phyloP scores from a whole-genome alignment of 2,329 filamentous ascomycete species.

The Exophiala xenobiotica region DNA sequence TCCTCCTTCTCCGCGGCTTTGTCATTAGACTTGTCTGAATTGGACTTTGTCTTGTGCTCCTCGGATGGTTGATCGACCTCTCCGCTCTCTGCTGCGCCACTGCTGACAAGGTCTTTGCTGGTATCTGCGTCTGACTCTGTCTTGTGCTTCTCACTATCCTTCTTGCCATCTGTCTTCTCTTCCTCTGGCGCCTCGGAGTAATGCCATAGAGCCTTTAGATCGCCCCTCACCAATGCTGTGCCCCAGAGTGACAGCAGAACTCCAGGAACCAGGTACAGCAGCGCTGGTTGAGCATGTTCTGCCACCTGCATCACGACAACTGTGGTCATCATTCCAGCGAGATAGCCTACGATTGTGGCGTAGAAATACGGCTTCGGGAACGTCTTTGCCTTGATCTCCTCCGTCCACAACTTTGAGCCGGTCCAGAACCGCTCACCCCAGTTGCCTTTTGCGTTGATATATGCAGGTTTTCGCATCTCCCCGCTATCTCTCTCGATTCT shows the following conservation, averaged over 20 bases:
- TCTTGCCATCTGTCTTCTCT: slow-evolving; percentile 36
- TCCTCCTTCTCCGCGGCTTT: not conserved
- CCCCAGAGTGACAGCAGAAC: slow-evolving; percentile 74
- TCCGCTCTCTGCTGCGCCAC: not conserved
- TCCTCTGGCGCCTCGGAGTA: slow-evolving; percentile 68
- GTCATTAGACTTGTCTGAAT: not conserved
- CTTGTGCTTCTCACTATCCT: slow-evolving; percentile 18
- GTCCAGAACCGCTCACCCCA: slow-evolving; percentile 89
- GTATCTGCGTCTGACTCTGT: not conserved
- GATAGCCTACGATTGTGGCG: slow-evolving; percentile 73
- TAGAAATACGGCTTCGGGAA: slow-evolving; percentile 88
- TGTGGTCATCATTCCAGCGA: slow-evolving; percentile 73
- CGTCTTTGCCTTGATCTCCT: slow-evolving; percentile 40
- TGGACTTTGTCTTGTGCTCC: not conserved
- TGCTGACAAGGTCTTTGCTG: not conserved
- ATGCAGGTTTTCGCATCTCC: slow-evolving; percentile 36
- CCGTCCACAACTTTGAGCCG: slow-evolving; percentile 34
- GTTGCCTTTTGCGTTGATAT: slow-evolving; percentile 61
- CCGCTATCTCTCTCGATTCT: slow-evolving; percentile 28
- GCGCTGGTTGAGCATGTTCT: slow-evolving; percentile 80
- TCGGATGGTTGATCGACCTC: not conserved
- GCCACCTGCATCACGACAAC: slow-evolving; percentile 74
- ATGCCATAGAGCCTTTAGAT: slow-evolving; percentile 72
- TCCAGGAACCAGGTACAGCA: slow-evolving; percentile 88
- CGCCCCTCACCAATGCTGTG: slow-evolving; percentile 69